Evolutionary conservation across 208 protist genomes (phyloP).

Genomic region (Wallacemonas sp.): DNA sequence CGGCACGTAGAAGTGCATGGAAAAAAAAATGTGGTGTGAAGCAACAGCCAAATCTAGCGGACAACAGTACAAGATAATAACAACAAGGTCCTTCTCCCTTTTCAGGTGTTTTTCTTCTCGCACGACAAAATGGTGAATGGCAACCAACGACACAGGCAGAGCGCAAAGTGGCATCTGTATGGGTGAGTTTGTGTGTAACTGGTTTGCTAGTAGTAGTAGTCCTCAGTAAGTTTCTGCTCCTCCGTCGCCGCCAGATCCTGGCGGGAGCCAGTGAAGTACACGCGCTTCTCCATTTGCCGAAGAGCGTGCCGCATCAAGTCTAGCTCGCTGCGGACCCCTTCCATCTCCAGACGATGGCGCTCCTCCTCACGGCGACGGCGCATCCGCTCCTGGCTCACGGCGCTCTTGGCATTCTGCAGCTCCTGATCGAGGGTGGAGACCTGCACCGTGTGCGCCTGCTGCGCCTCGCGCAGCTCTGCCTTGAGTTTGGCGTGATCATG

Average conservation of each 20-base stretch:
- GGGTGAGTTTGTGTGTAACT: too few species aligned
- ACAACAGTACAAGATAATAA: too few species aligned
- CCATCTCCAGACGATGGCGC: slow-evolving; percentile 61
- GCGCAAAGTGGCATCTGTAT: too few species aligned
- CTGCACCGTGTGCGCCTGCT: slow-evolving; percentile 7
- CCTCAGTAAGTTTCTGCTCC: slow-evolving; percentile 27
- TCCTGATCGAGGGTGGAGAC: not conserved
- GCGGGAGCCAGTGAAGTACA: slow-evolving; percentile 56
- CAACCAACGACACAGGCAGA: too few species aligned
- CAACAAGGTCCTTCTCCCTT: too few species aligned
- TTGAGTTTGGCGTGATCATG: slow-evolving; percentile 39
- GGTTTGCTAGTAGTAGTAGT: slow-evolving; percentile 25
- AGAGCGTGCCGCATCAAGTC: slow-evolving; percentile 77
- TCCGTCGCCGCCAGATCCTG: slow-evolving; percentile 24
- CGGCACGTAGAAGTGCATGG: too few species aligned
- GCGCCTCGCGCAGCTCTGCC: slow-evolving; percentile 29
- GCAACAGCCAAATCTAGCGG: too few species aligned
- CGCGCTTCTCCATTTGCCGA: slow-evolving; percentile 71
- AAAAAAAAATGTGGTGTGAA: too few species aligned
- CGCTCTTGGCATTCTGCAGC: slow-evolving; percentile 23
- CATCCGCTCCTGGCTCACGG: slow-evolving; percentile 24
- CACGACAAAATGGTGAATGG: too few species aligned
- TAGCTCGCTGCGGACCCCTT: slow-evolving; percentile 75
- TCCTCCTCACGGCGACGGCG: slow-evolving; percentile 41
- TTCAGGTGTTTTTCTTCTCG: too few species aligned